Evolutionary conservation across 495 filamentous ascomycete species (phyloP).

Genomic region (Penicilliopsis zonata): DNA sequence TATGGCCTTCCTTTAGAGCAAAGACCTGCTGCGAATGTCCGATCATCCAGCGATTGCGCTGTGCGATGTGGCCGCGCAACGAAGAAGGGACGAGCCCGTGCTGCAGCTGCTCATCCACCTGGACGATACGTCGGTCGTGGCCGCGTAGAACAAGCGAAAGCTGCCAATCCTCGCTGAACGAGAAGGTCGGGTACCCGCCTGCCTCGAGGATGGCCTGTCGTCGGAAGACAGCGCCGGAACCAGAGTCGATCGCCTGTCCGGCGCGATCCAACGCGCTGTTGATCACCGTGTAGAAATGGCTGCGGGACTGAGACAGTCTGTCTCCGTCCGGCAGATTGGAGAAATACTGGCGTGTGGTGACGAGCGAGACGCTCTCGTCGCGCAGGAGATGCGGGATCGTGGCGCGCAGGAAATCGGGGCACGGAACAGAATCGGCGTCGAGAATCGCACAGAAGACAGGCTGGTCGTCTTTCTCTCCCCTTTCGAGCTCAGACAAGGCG

Average conservation of each 20-base stretch:
- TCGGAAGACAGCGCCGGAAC: conserved; percentile 39
- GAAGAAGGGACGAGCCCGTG: conserved; percentile 39
- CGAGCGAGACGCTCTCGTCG: conserved; percentile 17
- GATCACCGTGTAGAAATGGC: conserved; percentile 28
- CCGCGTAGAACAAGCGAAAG: conserved; percentile 33
- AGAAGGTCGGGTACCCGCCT: conserved; percentile 36
- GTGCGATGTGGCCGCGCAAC: conserved; percentile 34
- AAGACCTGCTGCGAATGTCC: conserved; percentile 23
- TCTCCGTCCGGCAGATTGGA: conserved; percentile 39
- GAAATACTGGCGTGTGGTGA: conserved; percentile 31
- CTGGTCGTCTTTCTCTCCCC: conserved; percentile 21
- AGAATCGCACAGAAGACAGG: conserved; percentile 27
- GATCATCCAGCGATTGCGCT: conserved; percentile 34
- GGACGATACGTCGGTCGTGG: conserved; percentile 29
- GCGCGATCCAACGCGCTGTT: conserved; percentile 18
- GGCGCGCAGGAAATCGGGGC: conserved; percentile 35
- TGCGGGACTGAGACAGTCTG: conserved; percentile 32
- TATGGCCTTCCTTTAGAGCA: conserved; percentile 5
- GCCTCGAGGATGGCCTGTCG: conserved; percentile 29
- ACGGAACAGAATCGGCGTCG: conserved; percentile 35
- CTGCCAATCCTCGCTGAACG: conserved; percentile 39
- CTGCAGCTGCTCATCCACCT: conserved; percentile 37
- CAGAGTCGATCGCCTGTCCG: conserved; percentile 20
- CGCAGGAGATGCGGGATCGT: conserved; percentile 35
- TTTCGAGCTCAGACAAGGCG: conserved; percentile 23